Conservation (phyloP, 2,329 filamentous ascomycete species). For the Xylaria sp. region DNA sequence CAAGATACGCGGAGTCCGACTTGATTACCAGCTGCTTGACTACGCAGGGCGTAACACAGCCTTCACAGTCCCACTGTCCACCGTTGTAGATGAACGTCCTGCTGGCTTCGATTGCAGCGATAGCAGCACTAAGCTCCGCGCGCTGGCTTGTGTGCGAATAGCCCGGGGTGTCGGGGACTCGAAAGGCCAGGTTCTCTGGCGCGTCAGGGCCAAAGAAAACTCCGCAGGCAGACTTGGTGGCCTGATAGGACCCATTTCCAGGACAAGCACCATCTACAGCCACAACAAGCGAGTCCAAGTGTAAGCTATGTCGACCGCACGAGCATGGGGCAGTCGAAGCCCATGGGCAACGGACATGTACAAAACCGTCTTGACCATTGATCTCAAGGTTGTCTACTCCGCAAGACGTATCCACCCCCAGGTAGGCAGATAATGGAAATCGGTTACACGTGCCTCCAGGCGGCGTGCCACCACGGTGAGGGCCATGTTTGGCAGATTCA, state of each 20-base stretch:
- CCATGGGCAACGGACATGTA: slow-evolving; percentile 20
- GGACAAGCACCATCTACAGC: slow-evolving; percentile 34
- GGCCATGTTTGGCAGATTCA: neutral
- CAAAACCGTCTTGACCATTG: neutral
- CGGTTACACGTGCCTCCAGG: neutral
- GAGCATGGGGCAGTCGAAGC: slow-evolving; percentile 9
- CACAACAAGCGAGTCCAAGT: slow-evolving; percentile 35
- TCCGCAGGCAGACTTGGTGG: slow-evolving; percentile 19
- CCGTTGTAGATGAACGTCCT: slow-evolving; percentile 14
- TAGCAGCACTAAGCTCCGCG: slow-evolving; percentile 28
- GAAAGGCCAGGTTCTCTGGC: slow-evolving; percentile 9
- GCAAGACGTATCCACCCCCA: neutral
- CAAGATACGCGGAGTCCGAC: slow-evolving; percentile 37
- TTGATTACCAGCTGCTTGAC: slow-evolving; percentile 32
- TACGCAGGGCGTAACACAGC: slow-evolving; percentile 22
- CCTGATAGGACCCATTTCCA: slow-evolving; percentile 23
- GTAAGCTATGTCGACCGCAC: slow-evolving; percentile 27
- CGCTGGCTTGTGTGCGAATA: slow-evolving; percentile 29
- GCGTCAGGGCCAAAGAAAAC: slow-evolving; percentile 18
- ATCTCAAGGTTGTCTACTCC: slow-evolving; percentile 16
- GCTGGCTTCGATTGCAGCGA: slow-evolving; percentile 15
- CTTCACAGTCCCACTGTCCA: slow-evolving; percentile 25
- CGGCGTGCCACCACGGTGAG: neutral
- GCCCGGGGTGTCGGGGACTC: slow-evolving; percentile 7
- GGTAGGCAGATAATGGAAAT: neutral